Percentiles rank a stretch among this genome's conserved stretches.
Conservation (phyloP, 371 early-diverging fungal species). For the Massospora cicadina region DNA sequence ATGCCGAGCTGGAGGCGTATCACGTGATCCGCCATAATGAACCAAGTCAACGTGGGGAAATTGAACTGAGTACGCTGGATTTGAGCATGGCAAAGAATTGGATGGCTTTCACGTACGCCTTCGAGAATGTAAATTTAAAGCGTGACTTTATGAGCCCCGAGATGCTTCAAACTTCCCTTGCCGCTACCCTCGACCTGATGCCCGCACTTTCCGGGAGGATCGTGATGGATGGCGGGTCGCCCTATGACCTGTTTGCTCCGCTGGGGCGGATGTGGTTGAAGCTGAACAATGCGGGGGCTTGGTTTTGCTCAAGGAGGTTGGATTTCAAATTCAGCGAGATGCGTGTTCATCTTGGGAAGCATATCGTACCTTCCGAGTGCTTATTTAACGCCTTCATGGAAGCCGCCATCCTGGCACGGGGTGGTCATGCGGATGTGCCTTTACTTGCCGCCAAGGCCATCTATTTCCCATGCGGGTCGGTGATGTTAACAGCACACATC, state of each 20-base stretch:
- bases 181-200: neutral
- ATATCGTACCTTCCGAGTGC: neutral
- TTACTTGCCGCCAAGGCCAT: neutral
- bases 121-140: neutral
- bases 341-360: neutral
- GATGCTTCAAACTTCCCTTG: neutral
- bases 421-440: neutral
- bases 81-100: neutral
- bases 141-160: neutral
- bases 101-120: neutral
- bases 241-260: neutral
- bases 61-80: neutral
- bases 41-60: neutral
- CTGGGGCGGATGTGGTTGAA: neutral
- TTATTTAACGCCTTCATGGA: neutral
- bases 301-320: neutral
- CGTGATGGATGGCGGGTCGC: neutral
- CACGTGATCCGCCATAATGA: neutral
- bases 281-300: neutral
- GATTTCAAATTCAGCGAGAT: neutral
- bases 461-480: neutral
- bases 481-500: neutral
- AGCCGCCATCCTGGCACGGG: neutral
- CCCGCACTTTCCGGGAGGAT: neutral
- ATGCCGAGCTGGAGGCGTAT: neutral